Evolutionary conservation across 192 early-diverging fungal species (phyloP), one percentile per base, ranked within the genome.

Genomic region (Backusella macrospora): DNA sequence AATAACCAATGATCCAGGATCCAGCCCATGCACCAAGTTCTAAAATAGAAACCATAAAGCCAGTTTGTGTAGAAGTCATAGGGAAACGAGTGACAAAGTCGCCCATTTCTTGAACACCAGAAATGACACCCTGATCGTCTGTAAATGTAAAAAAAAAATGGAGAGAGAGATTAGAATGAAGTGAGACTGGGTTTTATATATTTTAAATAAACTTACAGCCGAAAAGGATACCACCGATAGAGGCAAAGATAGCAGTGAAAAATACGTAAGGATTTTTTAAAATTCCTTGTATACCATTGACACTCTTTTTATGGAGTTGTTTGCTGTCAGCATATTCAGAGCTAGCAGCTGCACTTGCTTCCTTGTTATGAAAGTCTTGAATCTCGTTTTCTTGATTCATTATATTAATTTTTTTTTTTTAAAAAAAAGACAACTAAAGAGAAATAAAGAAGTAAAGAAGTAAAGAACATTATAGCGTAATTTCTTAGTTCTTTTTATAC

Each of bases 21-120:
- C 91, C 91, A 43, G 87, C 75, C 71, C 89, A 91, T 67, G 86
- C 87, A 39, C 91, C 91, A 12, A 91, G 80, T 5, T 84, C 84
- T 3, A 92, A 81, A 45, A 89, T 82, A 5, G 90, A 83, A 1
- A 84, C 83, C 14, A 90, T 72, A 29, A 81, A 74, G 37, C 75
- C 79, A 42, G 72, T 81, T 55, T 73, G 62, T 6, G 69, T 71
- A 7, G 75, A 29, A 34, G 37, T 70, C 68, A 81, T 64, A n/a
- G 68, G 68, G 40, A 81, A 81, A 5, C 37, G 34, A 15, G 2
- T 18, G 34, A 62, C 21, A 62, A 81, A 81, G 48, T 67, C 77
- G 46, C 62, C 43, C 79, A 81, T 81, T 38, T 76, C 79, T 15
- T 76, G 72, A 23, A 81, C 69, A 34, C 79, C 79, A 29, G 79